Percentiles rank a stretch among this genome's conserved stretches.
Evolutionary conservation across 805 yeast genomes (phyloP).

Genomic region (Candida maris): DNA sequence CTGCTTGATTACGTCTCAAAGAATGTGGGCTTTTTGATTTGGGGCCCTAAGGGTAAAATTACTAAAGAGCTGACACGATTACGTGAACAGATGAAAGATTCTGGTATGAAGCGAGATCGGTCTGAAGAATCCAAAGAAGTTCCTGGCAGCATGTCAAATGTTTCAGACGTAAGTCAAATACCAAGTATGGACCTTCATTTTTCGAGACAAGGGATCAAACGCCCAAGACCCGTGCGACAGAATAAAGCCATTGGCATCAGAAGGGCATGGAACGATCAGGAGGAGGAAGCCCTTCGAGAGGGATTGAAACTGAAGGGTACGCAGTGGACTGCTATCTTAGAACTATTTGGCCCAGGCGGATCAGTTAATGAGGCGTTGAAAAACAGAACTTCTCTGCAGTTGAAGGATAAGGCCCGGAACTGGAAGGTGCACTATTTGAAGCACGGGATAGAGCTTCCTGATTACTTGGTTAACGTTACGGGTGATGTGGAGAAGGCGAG

Average conservation of each 20-base stretch:
- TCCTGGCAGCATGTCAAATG: slow-evolving; percentile 1
- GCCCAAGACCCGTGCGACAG: slow-evolving; percentile 17
- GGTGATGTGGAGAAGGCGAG: slow-evolving; percentile 59
- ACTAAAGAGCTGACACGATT: slow-evolving; percentile 22
- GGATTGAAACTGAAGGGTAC: slow-evolving; percentile 87
- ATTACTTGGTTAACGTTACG: slow-evolving; percentile 76
- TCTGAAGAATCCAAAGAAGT: slow-evolving; percentile 5
- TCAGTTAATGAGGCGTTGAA: slow-evolving; percentile 75
- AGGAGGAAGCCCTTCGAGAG: slow-evolving; percentile 76
- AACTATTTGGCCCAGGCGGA: slow-evolving; percentile 94
- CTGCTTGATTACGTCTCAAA: slow-evolving; percentile 73
- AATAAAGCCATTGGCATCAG: slow-evolving; percentile 38
- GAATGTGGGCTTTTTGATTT: slow-evolving; percentile 65
- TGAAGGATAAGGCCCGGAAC: slow-evolving; percentile 94
- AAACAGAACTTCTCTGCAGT: slow-evolving; percentile 84
- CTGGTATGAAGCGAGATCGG: slow-evolving; percentile 6
- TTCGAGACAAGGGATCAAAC: slow-evolving; percentile 8
- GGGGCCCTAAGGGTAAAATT: slow-evolving; percentile 51
- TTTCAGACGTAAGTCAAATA: slow-evolving; percentile 3
- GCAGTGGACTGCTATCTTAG: slow-evolving; percentile 88
- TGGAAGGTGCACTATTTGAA: slow-evolving; percentile 87
- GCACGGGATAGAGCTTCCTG: slow-evolving; percentile 73
- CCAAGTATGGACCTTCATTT: neutral
- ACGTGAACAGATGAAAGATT: slow-evolving; percentile 7
- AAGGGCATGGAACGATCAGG: slow-evolving; percentile 83